phyloP scores from a whole-genome alignment of 2,329 filamentous ascomycete genomes.

The Elsinoe ampelina region DNA sequence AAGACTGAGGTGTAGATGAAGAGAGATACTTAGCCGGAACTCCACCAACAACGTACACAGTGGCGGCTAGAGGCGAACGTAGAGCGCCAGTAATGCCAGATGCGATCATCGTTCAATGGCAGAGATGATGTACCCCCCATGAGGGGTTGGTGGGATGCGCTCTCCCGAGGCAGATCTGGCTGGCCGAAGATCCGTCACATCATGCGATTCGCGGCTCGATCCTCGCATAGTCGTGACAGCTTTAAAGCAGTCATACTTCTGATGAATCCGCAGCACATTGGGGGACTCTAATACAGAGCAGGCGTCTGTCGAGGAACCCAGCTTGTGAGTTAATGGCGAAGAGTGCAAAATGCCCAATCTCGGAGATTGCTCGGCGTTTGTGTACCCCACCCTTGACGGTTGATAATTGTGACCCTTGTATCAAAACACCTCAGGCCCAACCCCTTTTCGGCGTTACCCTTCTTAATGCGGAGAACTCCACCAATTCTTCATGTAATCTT shows the following conservation, averaged over 20 bases:
- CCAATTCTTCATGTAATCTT: too few relatives aligned
- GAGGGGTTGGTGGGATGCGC: constrained; percentile 9
- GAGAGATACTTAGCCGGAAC: not conserved
- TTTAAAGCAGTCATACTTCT: not conserved
- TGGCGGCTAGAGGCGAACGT: not conserved
- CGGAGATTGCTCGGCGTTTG: not conserved
- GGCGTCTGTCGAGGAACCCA: too few relatives aligned
- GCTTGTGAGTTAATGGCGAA: not conserved
- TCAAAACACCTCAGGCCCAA: too few relatives aligned
- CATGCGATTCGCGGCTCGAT: not conserved
- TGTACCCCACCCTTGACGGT: not conserved
- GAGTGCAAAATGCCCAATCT: not conserved
- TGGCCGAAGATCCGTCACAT: constrained; percentile 1
- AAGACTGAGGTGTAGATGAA: not conserved
- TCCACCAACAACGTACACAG: not conserved
- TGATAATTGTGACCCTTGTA: too few relatives aligned
- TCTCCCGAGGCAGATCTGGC: constrained; percentile 1
- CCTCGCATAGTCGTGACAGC: not conserved
- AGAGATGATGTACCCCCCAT: not conserved
- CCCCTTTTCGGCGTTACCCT: too few relatives aligned
- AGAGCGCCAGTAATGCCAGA: not conserved
- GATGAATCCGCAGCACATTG: too few relatives aligned
- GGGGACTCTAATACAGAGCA: too few relatives aligned
- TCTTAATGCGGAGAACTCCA: too few relatives aligned
- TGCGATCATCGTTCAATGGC: constrained; percentile 3